phyloP scores from a whole-genome alignment of 2,329 filamentous ascomycete species.

The Fusarium miscanthi region DNA sequence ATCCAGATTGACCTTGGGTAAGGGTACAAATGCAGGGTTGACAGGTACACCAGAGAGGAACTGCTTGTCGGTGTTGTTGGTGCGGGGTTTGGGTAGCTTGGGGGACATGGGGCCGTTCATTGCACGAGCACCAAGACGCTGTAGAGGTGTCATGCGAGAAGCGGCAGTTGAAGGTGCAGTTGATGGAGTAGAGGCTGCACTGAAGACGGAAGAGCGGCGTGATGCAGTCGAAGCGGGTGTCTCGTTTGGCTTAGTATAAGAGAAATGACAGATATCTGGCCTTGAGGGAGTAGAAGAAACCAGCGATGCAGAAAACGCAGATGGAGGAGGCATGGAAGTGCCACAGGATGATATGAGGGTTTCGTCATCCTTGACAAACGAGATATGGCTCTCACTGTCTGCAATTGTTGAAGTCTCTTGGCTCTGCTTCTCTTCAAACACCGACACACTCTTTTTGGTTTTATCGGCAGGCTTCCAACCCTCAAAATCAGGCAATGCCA shows the following conservation, averaged over 20 bases:
- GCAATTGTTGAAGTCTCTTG: constrained; percentile 38
- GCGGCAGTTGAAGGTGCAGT: constrained; percentile 57
- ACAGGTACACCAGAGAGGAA: constrained; percentile 54
- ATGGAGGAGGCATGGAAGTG: constrained; percentile 45
- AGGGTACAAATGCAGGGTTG: constrained; percentile 65
- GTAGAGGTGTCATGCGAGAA: constrained; percentile 62
- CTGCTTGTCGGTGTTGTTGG: constrained; percentile 35
- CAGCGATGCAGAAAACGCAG: constrained; percentile 32
- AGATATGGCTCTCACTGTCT: constrained; percentile 40
- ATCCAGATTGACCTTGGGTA: constrained; percentile 64
- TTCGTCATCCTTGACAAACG: constrained; percentile 32
- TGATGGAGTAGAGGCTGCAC: constrained; percentile 52
- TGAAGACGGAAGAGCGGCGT: constrained; percentile 52
- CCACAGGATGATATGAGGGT: constrained; percentile 41
- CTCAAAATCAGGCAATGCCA: constrained; percentile 63
- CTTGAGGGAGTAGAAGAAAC: constrained; percentile 47
- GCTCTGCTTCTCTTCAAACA: constrained; percentile 58
- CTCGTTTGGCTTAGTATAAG: constrained; percentile 43
- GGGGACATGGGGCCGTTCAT: constrained; percentile 45
- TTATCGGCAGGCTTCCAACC: constrained; percentile 57
- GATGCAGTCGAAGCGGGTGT: constrained; percentile 53
- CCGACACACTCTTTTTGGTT: constrained; percentile 51
- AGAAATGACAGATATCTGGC: constrained; percentile 50
- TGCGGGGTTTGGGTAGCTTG: constrained; percentile 45
- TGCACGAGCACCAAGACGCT: constrained; percentile 63